Percentiles rank a stretch among this genome's conserved stretches.
Evolutionary conservation across 2,329 filamentous ascomycete species (phyloP).

Genomic region (Ilyonectria sp.): DNA sequence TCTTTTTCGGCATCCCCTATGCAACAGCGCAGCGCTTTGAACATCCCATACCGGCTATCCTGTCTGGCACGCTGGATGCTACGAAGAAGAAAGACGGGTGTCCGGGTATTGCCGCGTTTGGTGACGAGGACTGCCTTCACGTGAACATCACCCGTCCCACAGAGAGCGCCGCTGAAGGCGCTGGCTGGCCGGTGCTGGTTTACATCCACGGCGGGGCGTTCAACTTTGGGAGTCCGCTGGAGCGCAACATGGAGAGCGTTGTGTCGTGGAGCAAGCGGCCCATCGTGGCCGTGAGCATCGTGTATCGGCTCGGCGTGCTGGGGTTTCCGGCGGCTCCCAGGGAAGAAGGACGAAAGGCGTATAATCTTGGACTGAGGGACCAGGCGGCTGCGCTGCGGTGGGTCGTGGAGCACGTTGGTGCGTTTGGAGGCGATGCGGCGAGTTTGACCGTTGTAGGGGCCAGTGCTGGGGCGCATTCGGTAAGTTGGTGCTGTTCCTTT

Average conservation of each 20-base stretch:
- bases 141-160: slow-evolving; percentile 65
- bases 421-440: slow-evolving; percentile 72
- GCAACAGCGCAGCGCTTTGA: slow-evolving; percentile 64
- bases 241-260: slow-evolving; percentile 74
- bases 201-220: slow-evolving; percentile 77
- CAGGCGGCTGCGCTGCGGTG: slow-evolving; percentile 72
- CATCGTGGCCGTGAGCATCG: slow-evolving; percentile 72
- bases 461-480: slow-evolving; percentile 75
- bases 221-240: slow-evolving; percentile 66
- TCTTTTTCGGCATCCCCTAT: slow-evolving; percentile 66
- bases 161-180: slow-evolving; percentile 27
- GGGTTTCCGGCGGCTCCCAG: slow-evolving; percentile 70
- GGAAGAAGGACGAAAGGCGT: slow-evolving; percentile 62
- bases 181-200: slow-evolving; percentile 63
- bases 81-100: slow-evolving; percentile 52
- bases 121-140: slow-evolving; percentile 66
- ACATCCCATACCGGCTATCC: slow-evolving; percentile 47
- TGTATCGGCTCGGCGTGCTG: slow-evolving; percentile 76
- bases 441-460: slow-evolving; percentile 74
- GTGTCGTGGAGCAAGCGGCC: slow-evolving; percentile 67
- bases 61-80: slow-evolving; percentile 50
- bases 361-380: slow-evolving; percentile 77
- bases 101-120: neutral
- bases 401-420: slow-evolving; percentile 72
- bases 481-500: slow-evolving; percentile 48